Base-by-base conservation (phyloP, 805 yeast genomes). In the Brettanomyces bruxellensis region DNA sequence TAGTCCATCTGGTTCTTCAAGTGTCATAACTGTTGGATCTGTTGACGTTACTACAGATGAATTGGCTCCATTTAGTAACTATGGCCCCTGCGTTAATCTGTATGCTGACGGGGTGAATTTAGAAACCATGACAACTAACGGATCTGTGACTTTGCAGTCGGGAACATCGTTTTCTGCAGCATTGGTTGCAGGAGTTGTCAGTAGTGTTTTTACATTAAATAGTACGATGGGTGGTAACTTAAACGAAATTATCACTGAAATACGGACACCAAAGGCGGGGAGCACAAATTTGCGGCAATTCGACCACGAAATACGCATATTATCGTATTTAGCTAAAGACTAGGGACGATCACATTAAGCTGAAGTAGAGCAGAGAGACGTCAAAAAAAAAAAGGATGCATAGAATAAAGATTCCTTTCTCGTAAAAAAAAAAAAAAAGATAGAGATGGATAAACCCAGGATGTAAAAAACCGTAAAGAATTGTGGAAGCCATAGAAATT, bases 91-190 rank as follows among this genome's bases (percentile, higher is more conserved):
- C 54, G 77, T 76, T 23, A 79, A 76, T 48, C 54, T 75, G 12
- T 73, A 70, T 51, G 68, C 79, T 0, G 69, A 74, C n/a, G 80
- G 81, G 5, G 70, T 69, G 25, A 65, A 66, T 38, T 67, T 75
- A 22, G 52, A 65, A 22, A 73, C 78, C 1, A 65, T 73, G 11
- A 64, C 69, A 42, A 54, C 64, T 25, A 49, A 58, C 3, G 56
- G 58, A 8, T 46, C 66, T 12, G 55, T 62, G 35, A 22, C 3
- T 6, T 6, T 40, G 14, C 60, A 60, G 28, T 69, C 76, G 12
- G 81, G 81, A 2, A 75, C 81, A 2, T 75, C 80, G 11, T 64
- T 71, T 57, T 62, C 76, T n/a, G 62, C 75, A 2, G 77, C 72
- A 5, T 55, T 72, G 9, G 68, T 66, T 1, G 72, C 73, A 3